Percentiles rank a stretch among this genome's conserved stretches.
phyloP scores from a whole-genome alignment of 2,329 filamentous ascomycete species.

The Fusarium burgessii region DNA sequence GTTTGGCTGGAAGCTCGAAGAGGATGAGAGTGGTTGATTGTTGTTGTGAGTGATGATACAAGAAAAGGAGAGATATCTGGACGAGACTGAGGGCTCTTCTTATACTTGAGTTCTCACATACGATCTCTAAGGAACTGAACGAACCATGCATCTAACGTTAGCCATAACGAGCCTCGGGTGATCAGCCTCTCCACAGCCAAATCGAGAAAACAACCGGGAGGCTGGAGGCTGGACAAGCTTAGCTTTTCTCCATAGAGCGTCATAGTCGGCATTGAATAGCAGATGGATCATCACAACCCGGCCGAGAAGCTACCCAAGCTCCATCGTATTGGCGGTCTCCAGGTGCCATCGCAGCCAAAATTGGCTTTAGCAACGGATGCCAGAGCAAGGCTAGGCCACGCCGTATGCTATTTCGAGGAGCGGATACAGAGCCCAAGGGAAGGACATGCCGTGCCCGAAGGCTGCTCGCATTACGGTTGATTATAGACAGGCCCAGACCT shows the following conservation, averaged over 20 bases:
- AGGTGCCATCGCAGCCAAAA: neutral
- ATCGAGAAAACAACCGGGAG: conserved; percentile 16
- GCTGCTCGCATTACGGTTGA: neutral
- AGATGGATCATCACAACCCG: neutral
- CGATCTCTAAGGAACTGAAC: conserved; percentile 30
- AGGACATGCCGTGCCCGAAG: conserved; percentile 2
- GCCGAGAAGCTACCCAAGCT: conserved; percentile 1
- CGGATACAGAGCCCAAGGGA: conserved; percentile 13
- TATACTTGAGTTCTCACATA: conserved; percentile 32
- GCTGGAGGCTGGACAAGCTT: conserved; percentile 30
- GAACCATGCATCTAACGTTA: conserved; percentile 28
- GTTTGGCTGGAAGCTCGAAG: conserved; percentile 27
- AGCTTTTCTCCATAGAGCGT: conserved; percentile 24
- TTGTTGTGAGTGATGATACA: conserved; percentile 33
- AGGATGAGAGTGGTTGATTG: conserved; percentile 25
- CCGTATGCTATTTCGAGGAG: conserved; percentile 36
- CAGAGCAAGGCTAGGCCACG: conserved; percentile 23
- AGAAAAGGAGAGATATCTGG: conserved; percentile 15
- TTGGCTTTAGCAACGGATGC: neutral
- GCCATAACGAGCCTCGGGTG: conserved; percentile 35
- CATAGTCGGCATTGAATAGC: conserved; percentile 22
- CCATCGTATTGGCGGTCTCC: conserved; percentile 3
- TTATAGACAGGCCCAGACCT: conserved; percentile 19
- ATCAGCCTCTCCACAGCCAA: conserved; percentile 37
- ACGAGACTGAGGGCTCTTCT: conserved; percentile 31